A percentile compares a stretch with the other conserved stretches of the same genome.
phyloP scores from a whole-genome alignment of 495 filamentous ascomycete genomes.

The Penicillium manginii region DNA sequence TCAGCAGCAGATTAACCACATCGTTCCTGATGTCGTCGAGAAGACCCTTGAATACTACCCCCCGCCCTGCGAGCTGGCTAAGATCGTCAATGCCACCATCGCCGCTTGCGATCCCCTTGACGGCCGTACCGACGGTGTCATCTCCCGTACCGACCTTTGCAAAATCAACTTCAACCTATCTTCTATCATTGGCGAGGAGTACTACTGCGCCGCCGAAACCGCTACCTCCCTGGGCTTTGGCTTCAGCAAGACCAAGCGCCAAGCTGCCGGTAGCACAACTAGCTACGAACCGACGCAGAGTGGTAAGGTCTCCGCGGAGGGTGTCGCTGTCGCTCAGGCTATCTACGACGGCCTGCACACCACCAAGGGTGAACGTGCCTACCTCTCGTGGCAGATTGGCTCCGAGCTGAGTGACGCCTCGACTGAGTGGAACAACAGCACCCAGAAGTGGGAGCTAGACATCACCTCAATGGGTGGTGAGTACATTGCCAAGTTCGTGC shows the following conservation, averaged over 20 bases:
- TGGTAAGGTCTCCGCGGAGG: slow-evolving; percentile 34
- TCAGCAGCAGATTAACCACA: slow-evolving; percentile 55
- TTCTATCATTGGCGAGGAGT: slow-evolving; percentile 49
- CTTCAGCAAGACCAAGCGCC: slow-evolving; percentile 38
- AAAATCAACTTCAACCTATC: slow-evolving; percentile 48
- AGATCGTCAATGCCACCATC: slow-evolving; percentile 56
- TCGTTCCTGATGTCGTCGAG: slow-evolving; percentile 48
- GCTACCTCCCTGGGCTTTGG: slow-evolving; percentile 40
- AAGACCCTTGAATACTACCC: slow-evolving; percentile 54
- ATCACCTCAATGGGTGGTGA: slow-evolving; percentile 37
- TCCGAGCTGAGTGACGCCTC: slow-evolving; percentile 33
- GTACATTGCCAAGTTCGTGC: slow-evolving; percentile 42
- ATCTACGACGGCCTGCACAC: slow-evolving; percentile 40
- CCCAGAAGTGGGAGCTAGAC: slow-evolving; percentile 36
- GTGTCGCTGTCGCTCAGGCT: slow-evolving; percentile 34
- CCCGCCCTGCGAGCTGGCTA: slow-evolving; percentile 52
- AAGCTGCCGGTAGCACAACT: slow-evolving; percentile 32
- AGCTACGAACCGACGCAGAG: slow-evolving; percentile 36
- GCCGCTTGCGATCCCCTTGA: slow-evolving; percentile 56
- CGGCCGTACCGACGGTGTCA: slow-evolving; percentile 55
- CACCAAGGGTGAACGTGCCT: slow-evolving; percentile 34
- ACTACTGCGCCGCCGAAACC: slow-evolving; percentile 50
- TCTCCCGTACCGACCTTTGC: slow-evolving; percentile 57
- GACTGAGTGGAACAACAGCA: slow-evolving; percentile 36
- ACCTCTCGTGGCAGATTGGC: slow-evolving; percentile 38